Base-by-base conservation (phyloP, 2,329 filamentous ascomycete genomes). In the Hyphodiscus sp. region DNA sequence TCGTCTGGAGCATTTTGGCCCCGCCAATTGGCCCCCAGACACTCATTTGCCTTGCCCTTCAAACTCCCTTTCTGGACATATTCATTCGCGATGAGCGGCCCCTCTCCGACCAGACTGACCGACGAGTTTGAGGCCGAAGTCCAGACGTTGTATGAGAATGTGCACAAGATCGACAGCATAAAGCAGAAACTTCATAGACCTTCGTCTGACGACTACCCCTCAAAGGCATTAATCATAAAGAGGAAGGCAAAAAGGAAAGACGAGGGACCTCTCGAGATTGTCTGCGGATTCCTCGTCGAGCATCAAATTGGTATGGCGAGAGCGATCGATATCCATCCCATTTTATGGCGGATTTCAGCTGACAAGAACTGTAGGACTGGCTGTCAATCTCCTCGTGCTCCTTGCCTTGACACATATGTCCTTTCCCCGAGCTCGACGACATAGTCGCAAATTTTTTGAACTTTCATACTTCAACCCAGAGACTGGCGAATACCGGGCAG, bases 371-470 rank as follows among this genome's bases (percentile, higher is more conserved):
- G 2, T 42, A 91, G 91, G 89, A 56, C 82, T 96, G 61, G 89
- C 90, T 13, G 79, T 94, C 70, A 96, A 95, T 69, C 83, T 94
- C 54, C 76, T 96, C 59, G 82, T 89, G 53, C 83, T 95, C 60
- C 82, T 96, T 60, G 83, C 87, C 69, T 82, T 95, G 60, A 83
- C 89, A 52, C 90, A 96, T 73, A 74, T 85, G 64, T 85, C 86
- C 67, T 90, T 96, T 68, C 91, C 92, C 49, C 86, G 85, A 64
- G 83, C 91, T 47, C 83, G 89, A 60, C 75, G 80, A 50, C 83
- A 87, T 65, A 95, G 91, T n/a, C 78, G 80, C 65, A 94, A 91
- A 63, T 96, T 96, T 76, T 91, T 95, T 73, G 80, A 83, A 53
- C 80, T 96, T 54, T 91, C 89, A 54, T 94, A 97, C 74, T 85